Percentiles rank a stretch among this genome's conserved stretches.
Evolutionary conservation across 495 filamentous ascomycete genomes (phyloP).

Genomic region (Penicillium ucsense): DNA sequence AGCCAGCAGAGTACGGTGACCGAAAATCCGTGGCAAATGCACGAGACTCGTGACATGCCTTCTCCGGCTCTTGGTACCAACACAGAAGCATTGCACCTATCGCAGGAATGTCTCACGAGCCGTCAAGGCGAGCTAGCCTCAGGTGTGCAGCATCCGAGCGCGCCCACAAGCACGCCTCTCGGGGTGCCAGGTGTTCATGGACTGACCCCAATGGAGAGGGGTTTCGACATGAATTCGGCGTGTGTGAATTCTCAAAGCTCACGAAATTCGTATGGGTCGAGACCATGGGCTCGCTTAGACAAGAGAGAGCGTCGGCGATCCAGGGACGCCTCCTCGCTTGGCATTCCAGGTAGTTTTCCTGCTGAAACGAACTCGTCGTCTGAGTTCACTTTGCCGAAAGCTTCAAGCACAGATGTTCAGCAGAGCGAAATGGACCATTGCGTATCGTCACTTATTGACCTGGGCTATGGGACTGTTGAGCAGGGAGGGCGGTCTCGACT

Average conservation of each 20-base stretch:
- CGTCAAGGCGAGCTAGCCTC: too few species aligned
- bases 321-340: constrained; percentile 7
- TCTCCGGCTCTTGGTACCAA: too few species aligned
- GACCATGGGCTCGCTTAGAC: constrained; percentile 14
- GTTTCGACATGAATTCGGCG: too few species aligned
- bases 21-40: neutral
- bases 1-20: constrained; percentile 6
- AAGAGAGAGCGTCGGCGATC: constrained; percentile 11
- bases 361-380: constrained; percentile 12
- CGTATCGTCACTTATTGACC: constrained; percentile 32
- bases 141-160: too few species aligned
- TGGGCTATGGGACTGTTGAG: constrained; percentile 40
- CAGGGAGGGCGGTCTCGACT: constrained; percentile 37
- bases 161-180: too few species aligned
- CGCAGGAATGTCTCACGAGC: too few species aligned
- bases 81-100: too few species aligned
- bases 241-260: too few species aligned
- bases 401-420: neutral
- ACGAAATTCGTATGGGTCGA: neutral
- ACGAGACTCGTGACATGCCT: too few species aligned
- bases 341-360: constrained; percentile 22
- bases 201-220: too few species aligned
- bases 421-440: constrained; percentile 33
- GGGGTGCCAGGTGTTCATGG: too few species aligned
- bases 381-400: neutral